A percentile compares a stretch with the other conserved stretches of the same genome.
Evolutionary conservation across 2,329 filamentous ascomycete species (phyloP).

Genomic region (Mycosphaerelloides madeirae): DNA sequence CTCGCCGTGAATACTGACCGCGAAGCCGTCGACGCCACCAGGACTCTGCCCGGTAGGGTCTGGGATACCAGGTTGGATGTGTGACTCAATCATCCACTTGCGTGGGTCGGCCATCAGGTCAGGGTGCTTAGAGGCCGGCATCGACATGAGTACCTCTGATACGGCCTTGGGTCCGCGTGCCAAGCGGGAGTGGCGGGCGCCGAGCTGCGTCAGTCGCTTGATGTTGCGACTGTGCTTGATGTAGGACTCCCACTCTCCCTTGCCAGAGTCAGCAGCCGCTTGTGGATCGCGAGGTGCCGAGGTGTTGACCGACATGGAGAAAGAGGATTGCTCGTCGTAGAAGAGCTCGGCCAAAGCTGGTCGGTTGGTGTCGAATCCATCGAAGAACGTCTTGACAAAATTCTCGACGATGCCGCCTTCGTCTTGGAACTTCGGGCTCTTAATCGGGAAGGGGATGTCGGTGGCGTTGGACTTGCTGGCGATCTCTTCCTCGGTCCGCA

Average conservation of each 20-base stretch:
- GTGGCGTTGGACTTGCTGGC: constrained; percentile 50
- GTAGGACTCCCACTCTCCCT: constrained; percentile 66
- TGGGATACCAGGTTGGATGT: constrained; percentile 64
- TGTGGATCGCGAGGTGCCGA: constrained; percentile 47
- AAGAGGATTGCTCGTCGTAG: constrained; percentile 71
- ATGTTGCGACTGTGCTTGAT: constrained; percentile 76
- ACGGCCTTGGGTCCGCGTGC: constrained; percentile 63
- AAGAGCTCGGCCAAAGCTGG: constrained; percentile 57
- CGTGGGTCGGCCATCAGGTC: constrained; percentile 60
- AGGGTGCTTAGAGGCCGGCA: constrained; percentile 72
- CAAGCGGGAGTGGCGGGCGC: constrained; percentile 60
- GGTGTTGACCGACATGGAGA: constrained; percentile 71
- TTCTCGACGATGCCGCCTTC: constrained; percentile 68
- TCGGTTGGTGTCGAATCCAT: constrained; percentile 68
- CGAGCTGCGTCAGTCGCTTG: constrained; percentile 59
- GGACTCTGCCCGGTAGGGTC: constrained; percentile 62
- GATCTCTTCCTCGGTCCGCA: constrained; percentile 68
- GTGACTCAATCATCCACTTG: constrained; percentile 80
- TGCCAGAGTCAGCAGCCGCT: constrained; percentile 33
- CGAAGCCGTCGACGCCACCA: constrained; percentile 69
- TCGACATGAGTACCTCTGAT: constrained; percentile 60
- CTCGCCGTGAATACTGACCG: constrained; percentile 75
- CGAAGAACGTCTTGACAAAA: constrained; percentile 71
- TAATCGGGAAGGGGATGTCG: constrained; percentile 58
- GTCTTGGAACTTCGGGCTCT: constrained; percentile 67